Evolutionary conservation across 2,329 filamentous ascomycete species (phyloP).

Genomic region (Sarocladium kiliense): DNA sequence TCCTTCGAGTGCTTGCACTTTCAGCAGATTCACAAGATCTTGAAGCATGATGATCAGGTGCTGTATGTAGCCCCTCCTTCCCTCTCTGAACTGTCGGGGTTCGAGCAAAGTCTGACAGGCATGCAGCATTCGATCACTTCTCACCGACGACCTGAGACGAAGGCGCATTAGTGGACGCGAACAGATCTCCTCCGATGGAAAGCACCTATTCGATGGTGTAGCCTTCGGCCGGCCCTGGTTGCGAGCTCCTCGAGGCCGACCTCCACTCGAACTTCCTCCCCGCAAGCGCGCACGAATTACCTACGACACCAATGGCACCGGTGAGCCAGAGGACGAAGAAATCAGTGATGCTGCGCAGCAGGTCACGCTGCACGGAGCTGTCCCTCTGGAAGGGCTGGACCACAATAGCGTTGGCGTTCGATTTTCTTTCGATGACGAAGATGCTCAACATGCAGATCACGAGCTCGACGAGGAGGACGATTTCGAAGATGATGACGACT

Average conservation of each 20-base stretch:
- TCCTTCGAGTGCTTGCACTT: constrained; percentile 88
- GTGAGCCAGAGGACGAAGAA: constrained; percentile 29
- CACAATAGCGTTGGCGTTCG: not conserved
- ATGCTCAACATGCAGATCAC: constrained; percentile 21
- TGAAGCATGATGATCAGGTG: constrained; percentile 81
- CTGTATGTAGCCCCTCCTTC: constrained; percentile 49
- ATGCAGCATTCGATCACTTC: constrained; percentile 78
- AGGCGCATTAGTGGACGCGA: constrained; percentile 70
- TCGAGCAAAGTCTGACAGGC: no score
- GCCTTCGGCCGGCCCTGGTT: constrained; percentile 74
- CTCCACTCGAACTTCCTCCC: constrained; percentile 65
- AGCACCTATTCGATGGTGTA: constrained; percentile 78
- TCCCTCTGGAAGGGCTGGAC: constrained; percentile 1
- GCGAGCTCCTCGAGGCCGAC: constrained; percentile 53
- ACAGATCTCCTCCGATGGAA: constrained; percentile 75
- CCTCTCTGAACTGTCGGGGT: no score
- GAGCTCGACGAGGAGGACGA: constrained; percentile 29
- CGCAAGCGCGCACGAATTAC: constrained; percentile 60
- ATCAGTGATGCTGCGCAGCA: constrained; percentile 15
- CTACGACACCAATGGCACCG: constrained; percentile 30
- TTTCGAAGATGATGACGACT: constrained; percentile 22
- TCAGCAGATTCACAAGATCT: constrained; percentile 60
- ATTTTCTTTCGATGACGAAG: constrained; percentile 7
- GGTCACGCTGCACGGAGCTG: constrained; percentile 28
- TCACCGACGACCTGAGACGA: constrained; percentile 67